Evolutionary conservation across 164 flowering plant species (phyloP).

Genomic region (Liquidambar formosana): DNA sequence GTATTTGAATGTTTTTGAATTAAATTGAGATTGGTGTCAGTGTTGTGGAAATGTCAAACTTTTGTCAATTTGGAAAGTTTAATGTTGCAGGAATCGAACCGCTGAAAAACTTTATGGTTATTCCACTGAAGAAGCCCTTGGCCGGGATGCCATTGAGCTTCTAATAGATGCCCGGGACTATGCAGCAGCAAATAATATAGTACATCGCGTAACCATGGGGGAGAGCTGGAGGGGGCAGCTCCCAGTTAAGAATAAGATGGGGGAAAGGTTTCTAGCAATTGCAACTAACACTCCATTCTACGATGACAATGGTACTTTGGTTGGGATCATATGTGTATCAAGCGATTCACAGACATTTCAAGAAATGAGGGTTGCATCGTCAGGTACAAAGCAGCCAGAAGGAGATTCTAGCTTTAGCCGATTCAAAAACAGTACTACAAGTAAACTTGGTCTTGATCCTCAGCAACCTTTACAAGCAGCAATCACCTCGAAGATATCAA

Average conservation of each 20-base stretch:
- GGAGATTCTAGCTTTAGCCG: slow-evolving; percentile 39
- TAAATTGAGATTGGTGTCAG: background rate
- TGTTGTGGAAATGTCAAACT: background rate
- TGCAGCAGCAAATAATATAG: slow-evolving; percentile 43
- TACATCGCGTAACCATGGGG: slow-evolving; percentile 52
- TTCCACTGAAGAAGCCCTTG: slow-evolving; percentile 76
- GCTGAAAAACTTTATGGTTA: slow-evolving; percentile 90
- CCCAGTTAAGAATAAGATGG: slow-evolving; percentile 73
- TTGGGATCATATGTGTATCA: slow-evolving; percentile 85
- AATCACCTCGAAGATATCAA: slow-evolving; percentile 83
- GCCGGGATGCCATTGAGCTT: slow-evolving; percentile 62
- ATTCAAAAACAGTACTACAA: slow-evolving; percentile 33
- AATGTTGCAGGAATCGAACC: slow-evolving; percentile 67
- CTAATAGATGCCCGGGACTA: slow-evolving; percentile 53
- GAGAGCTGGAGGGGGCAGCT: slow-evolving; percentile 89
- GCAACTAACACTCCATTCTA: slow-evolving; percentile 79
- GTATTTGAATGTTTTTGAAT: background rate
- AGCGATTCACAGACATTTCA: slow-evolving; percentile 63
- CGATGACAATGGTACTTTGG: slow-evolving; percentile 74
- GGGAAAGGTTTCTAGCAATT: slow-evolving; percentile 52
- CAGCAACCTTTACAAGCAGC: slow-evolving; percentile 87
- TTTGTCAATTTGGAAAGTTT: slow-evolving; percentile 5
- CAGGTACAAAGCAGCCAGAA: slow-evolving; percentile 26
- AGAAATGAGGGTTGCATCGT: slow-evolving; percentile 32
- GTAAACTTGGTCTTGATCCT: slow-evolving; percentile 66